phyloP scores from a whole-genome alignment of 495 filamentous ascomycete species.

The Collariella sp. region DNA sequence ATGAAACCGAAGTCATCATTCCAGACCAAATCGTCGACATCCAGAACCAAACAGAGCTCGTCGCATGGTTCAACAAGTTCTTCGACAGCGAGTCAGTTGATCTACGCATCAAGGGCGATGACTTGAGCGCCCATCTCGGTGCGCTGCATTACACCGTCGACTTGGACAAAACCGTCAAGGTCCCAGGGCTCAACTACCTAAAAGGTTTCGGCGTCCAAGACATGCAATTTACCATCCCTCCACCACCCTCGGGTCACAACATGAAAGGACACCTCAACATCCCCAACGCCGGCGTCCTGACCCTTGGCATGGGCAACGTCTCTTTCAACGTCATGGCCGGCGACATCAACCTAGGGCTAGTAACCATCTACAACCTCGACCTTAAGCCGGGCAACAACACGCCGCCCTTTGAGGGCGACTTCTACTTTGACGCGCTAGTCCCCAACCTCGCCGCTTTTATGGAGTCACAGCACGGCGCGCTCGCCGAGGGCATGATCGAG shows the following conservation, averaged over 20 bases:
- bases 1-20: slow-evolving; percentile 28
- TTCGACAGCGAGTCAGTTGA: slow-evolving; percentile 30
- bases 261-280: slow-evolving; percentile 31
- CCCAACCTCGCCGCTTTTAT: slow-evolving; percentile 34
- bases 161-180: slow-evolving; percentile 35
- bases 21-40: slow-evolving; percentile 31
- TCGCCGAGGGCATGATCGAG: slow-evolving; percentile 32
- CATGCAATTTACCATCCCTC: slow-evolving; percentile 33
- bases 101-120: slow-evolving; percentile 30
- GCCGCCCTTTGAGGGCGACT: slow-evolving; percentile 30
- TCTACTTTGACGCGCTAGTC: slow-evolving; percentile 26
- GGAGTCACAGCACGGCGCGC: slow-evolving; percentile 22
- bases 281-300: slow-evolving; percentile 40
- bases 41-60: slow-evolving; percentile 31
- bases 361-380: slow-evolving; percentile 33
- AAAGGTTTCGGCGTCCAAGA: slow-evolving; percentile 37
- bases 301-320: slow-evolving; percentile 42
- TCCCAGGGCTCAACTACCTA: slow-evolving; percentile 34
- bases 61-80: slow-evolving; percentile 30
- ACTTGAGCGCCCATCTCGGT: slow-evolving; percentile 30
- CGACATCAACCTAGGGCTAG: slow-evolving; percentile 33
- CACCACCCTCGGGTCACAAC: slow-evolving; percentile 32
- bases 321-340: slow-evolving; percentile 36
- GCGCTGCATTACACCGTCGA: slow-evolving; percentile 28
- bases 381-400: slow-evolving; percentile 42